Evolutionary conservation across 768 basidiomycete species (phyloP).

Genomic region (Tylopilus felleus): DNA sequence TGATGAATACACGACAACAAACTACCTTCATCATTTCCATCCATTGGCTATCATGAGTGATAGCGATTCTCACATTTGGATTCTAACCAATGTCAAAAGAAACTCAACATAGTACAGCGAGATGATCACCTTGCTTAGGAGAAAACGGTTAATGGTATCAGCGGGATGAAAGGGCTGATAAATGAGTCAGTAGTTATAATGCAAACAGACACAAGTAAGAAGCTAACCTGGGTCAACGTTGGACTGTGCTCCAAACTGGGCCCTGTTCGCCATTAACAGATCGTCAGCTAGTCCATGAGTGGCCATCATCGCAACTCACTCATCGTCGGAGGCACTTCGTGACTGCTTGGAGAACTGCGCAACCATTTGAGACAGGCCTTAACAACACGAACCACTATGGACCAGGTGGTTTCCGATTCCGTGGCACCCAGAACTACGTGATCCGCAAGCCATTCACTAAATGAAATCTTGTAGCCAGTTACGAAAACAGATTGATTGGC

Average conservation of each 20-base stretch:
- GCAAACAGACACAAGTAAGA: not conserved
- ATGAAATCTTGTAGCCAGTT: not conserved
- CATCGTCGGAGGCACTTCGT: not conserved
- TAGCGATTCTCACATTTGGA: not conserved
- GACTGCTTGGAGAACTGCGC: not conserved
- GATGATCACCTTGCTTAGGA: not conserved
- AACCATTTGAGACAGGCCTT: not conserved
- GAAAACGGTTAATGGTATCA: not conserved
- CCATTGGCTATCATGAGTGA: constrained; percentile 2
- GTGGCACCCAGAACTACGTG: not conserved
- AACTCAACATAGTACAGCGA: not conserved
- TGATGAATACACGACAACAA: not conserved
- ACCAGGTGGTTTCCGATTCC: not conserved
- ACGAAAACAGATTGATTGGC: constrained; percentile 1
- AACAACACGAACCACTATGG: not conserved
- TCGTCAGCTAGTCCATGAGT: not conserved
- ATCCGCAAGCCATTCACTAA: not conserved
- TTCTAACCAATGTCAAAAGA: not conserved
- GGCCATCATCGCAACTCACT: not conserved
- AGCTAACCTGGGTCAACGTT: not conserved
- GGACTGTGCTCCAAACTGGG: not conserved
- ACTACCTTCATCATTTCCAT: not conserved
- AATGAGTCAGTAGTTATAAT: not conserved
- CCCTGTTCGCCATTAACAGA: not conserved
- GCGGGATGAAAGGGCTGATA: constrained; percentile 1